These are phyloP conservation scores for Stagonosporopsis chrysanthemi DNA, from an alignment of 2,329 filamentous ascomycete genomes.

Conservation along the genomic window DNA sequence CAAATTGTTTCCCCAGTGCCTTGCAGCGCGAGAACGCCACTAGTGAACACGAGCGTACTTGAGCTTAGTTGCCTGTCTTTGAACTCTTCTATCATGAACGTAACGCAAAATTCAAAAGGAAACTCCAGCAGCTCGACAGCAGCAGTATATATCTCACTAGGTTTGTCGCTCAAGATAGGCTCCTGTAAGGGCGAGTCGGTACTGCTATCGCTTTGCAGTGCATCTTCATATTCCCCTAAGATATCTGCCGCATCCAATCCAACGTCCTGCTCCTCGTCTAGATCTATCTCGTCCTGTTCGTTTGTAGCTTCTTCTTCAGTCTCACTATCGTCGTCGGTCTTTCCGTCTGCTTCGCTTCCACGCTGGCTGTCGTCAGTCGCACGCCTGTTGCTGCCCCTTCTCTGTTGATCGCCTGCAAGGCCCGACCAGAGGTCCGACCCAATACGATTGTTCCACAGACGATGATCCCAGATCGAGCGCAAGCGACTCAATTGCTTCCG, in stretches of 20 bases:
- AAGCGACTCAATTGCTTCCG: constrained; percentile 2
- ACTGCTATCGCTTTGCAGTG: neutral
- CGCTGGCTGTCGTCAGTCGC: constrained; percentile 2
- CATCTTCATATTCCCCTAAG: neutral
- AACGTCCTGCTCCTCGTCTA: neutral
- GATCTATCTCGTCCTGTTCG: neutral
- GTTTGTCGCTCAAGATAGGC: neutral
- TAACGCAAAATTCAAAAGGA: neutral
- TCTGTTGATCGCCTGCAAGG: constrained; percentile 2
- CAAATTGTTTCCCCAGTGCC: neutral
- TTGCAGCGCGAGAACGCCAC: neutral
- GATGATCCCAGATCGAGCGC: constrained; percentile 4
- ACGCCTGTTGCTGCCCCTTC: neutral
- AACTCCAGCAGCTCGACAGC: neutral
- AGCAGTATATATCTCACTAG: neutral
- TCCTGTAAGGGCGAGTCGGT: neutral
- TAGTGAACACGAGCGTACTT: neutral
- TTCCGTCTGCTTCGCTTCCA: constrained; percentile 1
- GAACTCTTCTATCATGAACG: neutral
- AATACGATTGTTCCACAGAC: neutral
- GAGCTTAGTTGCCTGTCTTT: neutral
- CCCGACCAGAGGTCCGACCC: constrained; percentile 1
- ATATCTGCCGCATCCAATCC: neutral
- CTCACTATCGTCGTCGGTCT: constrained; percentile 1
- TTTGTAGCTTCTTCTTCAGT: neutral